Percentiles rank a stretch among this genome's conserved stretches.
These are phyloP conservation scores for Vaccinium vitisidaea DNA, from an alignment of 148 eudicot genomes.

Conservation along the genomic window DNA sequence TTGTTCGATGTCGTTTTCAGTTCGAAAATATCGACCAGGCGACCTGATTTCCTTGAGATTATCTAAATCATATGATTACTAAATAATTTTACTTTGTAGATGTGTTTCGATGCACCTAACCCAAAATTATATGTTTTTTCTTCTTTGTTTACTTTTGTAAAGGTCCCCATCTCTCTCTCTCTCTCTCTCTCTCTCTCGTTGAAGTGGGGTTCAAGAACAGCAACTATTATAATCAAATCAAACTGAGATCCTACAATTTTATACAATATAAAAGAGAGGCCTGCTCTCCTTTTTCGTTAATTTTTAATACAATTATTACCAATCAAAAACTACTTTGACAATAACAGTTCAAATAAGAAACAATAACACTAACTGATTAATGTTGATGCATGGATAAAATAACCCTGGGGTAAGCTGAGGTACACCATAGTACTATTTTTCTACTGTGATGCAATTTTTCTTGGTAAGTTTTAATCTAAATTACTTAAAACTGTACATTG, in stretches of 20 bases:
- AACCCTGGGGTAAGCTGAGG: background rate
- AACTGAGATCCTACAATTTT: slow-evolving; percentile 6
- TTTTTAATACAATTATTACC: background rate
- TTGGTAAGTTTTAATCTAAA: background rate
- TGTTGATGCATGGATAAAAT: background rate
- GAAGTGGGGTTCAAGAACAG: slow-evolving; percentile 13
- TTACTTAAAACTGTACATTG: background rate
- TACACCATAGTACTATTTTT: background rate
- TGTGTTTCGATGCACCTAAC: slow-evolving; percentile 15
- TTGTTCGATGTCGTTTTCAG: background rate
- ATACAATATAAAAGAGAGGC: background rate
- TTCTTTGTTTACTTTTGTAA: background rate
- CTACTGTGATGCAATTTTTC: background rate
- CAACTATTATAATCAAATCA: slow-evolving; percentile 7
- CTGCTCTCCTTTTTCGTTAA: background rate
- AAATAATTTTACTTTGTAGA: background rate
- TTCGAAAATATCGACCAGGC: background rate
- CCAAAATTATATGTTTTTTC: slow-evolving; percentile 8
- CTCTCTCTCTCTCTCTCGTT: background rate
- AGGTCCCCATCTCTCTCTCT: background rate
- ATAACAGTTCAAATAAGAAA: background rate
- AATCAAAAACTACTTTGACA: slow-evolving; percentile 9
- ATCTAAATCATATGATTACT: slow-evolving; percentile 7
- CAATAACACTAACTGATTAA: background rate
- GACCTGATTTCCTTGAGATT: background rate